Evolutionary conservation across 2,329 filamentous ascomycete species (phyloP).

Genomic region (Dothidotthia symphoricarpi): DNA sequence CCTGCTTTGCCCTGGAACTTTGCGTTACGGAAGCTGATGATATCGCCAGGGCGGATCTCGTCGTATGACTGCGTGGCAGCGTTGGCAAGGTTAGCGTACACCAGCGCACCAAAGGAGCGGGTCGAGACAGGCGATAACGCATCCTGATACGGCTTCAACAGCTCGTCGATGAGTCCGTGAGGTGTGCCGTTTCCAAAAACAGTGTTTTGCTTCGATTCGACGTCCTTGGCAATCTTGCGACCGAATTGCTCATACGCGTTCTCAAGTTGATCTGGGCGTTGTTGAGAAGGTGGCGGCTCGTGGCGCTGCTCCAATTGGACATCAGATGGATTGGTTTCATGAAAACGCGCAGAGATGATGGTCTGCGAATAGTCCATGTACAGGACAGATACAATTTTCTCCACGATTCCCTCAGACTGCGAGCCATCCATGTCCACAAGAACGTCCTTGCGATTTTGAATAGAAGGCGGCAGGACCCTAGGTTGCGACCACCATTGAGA

Average conservation of each 20-base stretch:
- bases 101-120: slow-evolving; percentile 83
- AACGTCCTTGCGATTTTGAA: slow-evolving; percentile 81
- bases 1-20: slow-evolving; percentile 95
- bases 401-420: slow-evolving; percentile 69
- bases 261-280: slow-evolving; percentile 92
- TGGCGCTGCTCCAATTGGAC: slow-evolving; percentile 81
- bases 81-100: slow-evolving; percentile 94
- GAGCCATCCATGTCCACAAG: slow-evolving; percentile 80
- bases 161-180: slow-evolving; percentile 71
- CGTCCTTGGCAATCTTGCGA: slow-evolving; percentile 69
- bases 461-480: slow-evolving; percentile 73
- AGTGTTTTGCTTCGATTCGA: slow-evolving; percentile 70
- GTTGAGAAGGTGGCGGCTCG: slow-evolving; percentile 73
- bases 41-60: slow-evolving; percentile 89
- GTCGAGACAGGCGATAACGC: slow-evolving; percentile 83
- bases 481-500: slow-evolving; percentile 86
- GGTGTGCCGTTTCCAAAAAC: slow-evolving; percentile 83
- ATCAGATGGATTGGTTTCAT: slow-evolving; percentile 70
- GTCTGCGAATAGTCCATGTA: slow-evolving; percentile 98
- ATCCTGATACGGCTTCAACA: slow-evolving; percentile 70
- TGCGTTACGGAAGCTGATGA: slow-evolving; percentile 88
- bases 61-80: slow-evolving; percentile 86
- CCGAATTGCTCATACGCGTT: slow-evolving; percentile 79
- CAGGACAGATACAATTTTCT: slow-evolving; percentile 80
- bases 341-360: slow-evolving; percentile 75